These are phyloP conservation scores for Neurospora tetraspora DNA, from an alignment of 495 filamentous ascomycete species.

Conservation along the genomic window DNA sequence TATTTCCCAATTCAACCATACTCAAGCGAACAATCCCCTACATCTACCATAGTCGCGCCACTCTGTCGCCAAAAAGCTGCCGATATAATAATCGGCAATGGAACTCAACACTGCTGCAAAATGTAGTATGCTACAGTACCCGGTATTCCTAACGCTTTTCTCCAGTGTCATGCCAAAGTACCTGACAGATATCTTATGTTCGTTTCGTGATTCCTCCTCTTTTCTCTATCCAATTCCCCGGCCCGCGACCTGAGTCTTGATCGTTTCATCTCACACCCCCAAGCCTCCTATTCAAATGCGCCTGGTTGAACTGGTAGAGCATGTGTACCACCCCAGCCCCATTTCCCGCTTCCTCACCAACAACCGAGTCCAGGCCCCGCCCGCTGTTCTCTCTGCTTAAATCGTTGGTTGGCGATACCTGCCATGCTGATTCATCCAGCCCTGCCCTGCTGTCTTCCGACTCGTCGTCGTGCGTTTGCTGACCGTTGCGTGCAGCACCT, in stretches of 20 bases:
- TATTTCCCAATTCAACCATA: background rate
- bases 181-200: background rate
- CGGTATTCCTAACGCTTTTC: background rate
- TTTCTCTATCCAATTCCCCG: background rate
- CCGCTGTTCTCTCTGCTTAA: slow-evolving; percentile 33
- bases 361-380: slow-evolving; percentile 12
- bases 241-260: background rate
- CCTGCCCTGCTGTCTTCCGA: slow-evolving; percentile 39
- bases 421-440: slow-evolving; percentile 44
- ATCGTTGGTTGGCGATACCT: slow-evolving; percentile 32
- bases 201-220: background rate
- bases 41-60: background rate
- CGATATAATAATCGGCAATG: background rate
- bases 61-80: background rate
- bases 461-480: slow-evolving; percentile 62
- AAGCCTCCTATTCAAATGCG: slow-evolving; percentile 50
- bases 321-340: slow-evolving; percentile 66
- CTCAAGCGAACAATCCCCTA: no score
- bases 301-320: slow-evolving; percentile 85
- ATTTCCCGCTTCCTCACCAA: slow-evolving; percentile 1
- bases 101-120: background rate
- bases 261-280: slow-evolving; percentile 28
- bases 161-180: background rate
- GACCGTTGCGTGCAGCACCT: slow-evolving; percentile 57
- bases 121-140: background rate